Evolutionary conservation across 495 filamentous ascomycete genomes (phyloP), one percentile per base, ranked within the genome.

Genomic region (Penicillium maclennaniae): DNA sequence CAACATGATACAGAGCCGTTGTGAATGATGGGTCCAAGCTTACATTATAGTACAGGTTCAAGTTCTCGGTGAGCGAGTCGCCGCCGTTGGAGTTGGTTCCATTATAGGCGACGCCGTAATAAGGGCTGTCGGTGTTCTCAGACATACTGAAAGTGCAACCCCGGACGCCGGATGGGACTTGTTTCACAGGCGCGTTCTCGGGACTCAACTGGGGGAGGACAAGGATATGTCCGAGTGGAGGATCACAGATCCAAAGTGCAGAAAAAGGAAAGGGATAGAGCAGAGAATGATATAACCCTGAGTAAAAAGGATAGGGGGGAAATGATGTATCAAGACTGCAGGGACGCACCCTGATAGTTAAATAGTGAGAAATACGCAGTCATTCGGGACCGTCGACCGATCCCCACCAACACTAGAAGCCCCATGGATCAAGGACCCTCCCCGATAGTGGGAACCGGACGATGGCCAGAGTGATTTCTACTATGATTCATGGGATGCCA

Each of bases 11-110:
- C 19, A n/a, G 0, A 40, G 38, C n/a, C 0, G 9, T n/a, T 6
- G 38, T 7, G 7, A 9, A 7, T 20, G 37, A 15, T 39, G 19
- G 19, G 3, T 6, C 34, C 7, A 17, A 15, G 28, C 44, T 47
- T 74, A 91, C 88, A 77, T 87, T 77, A 69, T 93, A 95, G 71
- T 79, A 90, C 54, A 89, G 76, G 68, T 96, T 95, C 45, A 95
- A 77, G 65, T 96, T 77, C 31, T 87, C 70, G 3, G 67, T 79
- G 52, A 92, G 66, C 14, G 89, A 87, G 69, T 95, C 80, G 54
- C 89, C 91, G 34, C 91, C 91, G 12, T 78, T 83, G 20, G 66
- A 72, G 23, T 83, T 78, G 49, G 49, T 26, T 46, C 83, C 85
- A 74, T 87, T 87, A 71, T 87, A 92, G 34, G 78, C 70, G 16